Evolutionary conservation across 2,329 filamentous ascomycete species (phyloP).

Genomic region (Claviceps digitariae): DNA sequence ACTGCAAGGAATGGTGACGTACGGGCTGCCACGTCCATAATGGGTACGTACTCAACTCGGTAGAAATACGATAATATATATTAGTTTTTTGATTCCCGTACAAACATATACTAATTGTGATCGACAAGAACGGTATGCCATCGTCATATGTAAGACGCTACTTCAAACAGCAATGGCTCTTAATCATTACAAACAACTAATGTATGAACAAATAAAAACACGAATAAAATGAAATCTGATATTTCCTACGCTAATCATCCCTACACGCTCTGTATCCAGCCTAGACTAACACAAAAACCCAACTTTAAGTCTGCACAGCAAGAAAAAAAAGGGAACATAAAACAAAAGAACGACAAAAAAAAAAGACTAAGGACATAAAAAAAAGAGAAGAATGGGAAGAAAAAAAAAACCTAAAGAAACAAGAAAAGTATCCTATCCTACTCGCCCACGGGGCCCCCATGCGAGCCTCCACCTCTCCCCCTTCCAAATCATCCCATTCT

Average conservation of each 20-base stretch:
- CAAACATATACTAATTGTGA: no score
- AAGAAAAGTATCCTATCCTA: not conserved
- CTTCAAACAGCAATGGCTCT: no score
- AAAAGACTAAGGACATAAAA: not conserved
- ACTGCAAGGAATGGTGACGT: no score
- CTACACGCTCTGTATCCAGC: not conserved
- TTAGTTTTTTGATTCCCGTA: no score
- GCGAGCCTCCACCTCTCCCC: not conserved
- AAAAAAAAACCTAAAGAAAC: not conserved
- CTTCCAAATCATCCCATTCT: not conserved
- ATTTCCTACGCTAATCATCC: not conserved
- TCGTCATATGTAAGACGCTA: no score
- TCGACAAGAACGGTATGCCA: no score
- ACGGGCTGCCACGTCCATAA: no score
- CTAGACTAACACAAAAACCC: not conserved
- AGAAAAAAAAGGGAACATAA: not conserved
- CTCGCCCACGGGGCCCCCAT: not conserved
- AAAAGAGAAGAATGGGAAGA: not conserved
- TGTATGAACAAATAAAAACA: not conserved
- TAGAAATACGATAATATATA: no score
- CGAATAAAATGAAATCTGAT: not conserved
- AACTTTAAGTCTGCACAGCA: no score
- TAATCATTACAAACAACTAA: no score
- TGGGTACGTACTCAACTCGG: no score
- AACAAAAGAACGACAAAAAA: not conserved